phyloP scores from a whole-genome alignment of 2,329 filamentous ascomycete species.

The Plenodomus biglobosus region DNA sequence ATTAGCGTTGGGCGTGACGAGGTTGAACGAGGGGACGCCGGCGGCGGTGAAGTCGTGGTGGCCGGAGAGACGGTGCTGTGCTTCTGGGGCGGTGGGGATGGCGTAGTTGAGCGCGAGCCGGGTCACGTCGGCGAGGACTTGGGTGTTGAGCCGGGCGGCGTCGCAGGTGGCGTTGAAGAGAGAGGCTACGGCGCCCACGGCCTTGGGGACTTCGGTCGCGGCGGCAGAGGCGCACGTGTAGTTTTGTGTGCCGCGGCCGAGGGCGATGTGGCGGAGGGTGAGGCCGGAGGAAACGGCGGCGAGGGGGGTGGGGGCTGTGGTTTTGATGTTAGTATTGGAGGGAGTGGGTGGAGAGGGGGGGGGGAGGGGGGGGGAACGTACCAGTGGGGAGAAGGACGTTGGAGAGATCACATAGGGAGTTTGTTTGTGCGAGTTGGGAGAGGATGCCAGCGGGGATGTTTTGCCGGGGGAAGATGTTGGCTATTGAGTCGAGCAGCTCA shows the following conservation, averaged over 20 bases:
- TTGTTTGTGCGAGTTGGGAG: constrained; percentile 22
- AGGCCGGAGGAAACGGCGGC: constrained; percentile 63
- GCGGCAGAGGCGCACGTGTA: constrained; percentile 75
- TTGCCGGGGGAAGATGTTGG: constrained; percentile 19
- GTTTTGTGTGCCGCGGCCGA: constrained; percentile 90
- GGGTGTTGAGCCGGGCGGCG: constrained; percentile 59
- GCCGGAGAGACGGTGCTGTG: constrained; percentile 66
- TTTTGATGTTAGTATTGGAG: constrained; percentile 18
- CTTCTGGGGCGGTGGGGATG: constrained; percentile 48
- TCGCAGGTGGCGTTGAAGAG: constrained; percentile 89
- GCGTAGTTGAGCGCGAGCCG: constrained; percentile 68
- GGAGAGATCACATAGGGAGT: constrained; percentile 35
- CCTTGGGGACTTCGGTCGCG: constrained; percentile 61
- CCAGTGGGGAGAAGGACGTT: constrained; percentile 34
- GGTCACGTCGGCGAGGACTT: constrained; percentile 66
- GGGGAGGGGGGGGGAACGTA: constrained; percentile 18
- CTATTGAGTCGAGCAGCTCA: constrained; percentile 17
- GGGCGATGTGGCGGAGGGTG: constrained; percentile 72
- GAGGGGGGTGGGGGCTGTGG: constrained; percentile 58
- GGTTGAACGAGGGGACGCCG: constrained; percentile 77
- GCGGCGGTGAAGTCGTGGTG: constrained; percentile 77
- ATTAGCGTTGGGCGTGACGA: constrained; percentile 58
- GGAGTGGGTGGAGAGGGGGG: neutral
- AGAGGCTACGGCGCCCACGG: constrained; percentile 73
- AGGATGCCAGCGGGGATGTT: constrained; percentile 19